phyloP scores from a whole-genome alignment of 1,284 basidiomycete genomes.

The Papiliotrema laurentii region DNA sequence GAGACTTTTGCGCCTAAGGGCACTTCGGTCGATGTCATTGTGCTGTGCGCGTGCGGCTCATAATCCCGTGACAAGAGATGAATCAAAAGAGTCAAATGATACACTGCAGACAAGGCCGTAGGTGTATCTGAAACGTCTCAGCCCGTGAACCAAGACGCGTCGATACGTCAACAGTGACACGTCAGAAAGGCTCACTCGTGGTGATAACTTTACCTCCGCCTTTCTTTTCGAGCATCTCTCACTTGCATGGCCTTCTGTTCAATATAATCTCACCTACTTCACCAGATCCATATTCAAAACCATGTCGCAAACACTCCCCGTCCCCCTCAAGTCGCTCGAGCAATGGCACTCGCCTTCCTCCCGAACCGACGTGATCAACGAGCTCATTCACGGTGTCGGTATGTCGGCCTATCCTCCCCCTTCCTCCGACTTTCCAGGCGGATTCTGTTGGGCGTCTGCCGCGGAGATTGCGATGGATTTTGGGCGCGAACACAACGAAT shows the following conservation, averaged over 20 bases:
- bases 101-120: not conserved
- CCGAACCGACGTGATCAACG: slow-evolving; percentile 78
- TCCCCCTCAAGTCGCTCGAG: slow-evolving; percentile 33
- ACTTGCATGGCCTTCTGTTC: not conserved
- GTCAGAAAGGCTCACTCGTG: not conserved
- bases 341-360: slow-evolving; percentile 58
- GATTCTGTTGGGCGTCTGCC: not conserved
- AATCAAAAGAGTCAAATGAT: too few species aligned
- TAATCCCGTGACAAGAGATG: too few species aligned
- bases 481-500: too few species aligned
- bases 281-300: not conserved
- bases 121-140: not conserved
- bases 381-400: slow-evolving; percentile 88
- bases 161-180: not conserved
- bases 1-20: slow-evolving; percentile 55
- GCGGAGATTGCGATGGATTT: not conserved
- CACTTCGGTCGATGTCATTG: slow-evolving; percentile 39
- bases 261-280: not conserved
- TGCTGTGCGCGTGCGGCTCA: slow-evolving; percentile 3
- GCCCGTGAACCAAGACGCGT: slow-evolving; percentile 1
- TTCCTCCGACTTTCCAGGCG: not conserved
- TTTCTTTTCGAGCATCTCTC: not conserved
- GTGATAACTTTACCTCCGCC: slow-evolving; percentile 1
- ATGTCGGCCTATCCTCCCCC: slow-evolving; percentile 36
- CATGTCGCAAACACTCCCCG: slow-evolving; percentile 33